Conservation (phyloP, 495 filamentous ascomycete species). For the Podospora conica region DNA sequence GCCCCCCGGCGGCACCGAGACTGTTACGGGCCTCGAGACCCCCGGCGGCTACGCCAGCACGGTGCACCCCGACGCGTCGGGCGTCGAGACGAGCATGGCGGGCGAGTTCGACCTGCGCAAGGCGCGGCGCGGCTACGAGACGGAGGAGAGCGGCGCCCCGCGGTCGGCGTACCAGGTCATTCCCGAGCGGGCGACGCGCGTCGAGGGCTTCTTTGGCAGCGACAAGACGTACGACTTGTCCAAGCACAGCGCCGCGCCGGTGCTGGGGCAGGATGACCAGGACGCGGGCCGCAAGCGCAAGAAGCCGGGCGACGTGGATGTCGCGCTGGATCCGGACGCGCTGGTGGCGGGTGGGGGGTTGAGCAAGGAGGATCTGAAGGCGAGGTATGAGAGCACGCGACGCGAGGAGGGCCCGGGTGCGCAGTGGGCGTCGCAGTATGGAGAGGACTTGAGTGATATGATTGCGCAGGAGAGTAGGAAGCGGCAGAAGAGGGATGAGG, state of each 20-base stretch:
- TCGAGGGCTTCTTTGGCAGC: conserved; percentile 92
- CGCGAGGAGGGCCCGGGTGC: conserved; percentile 60
- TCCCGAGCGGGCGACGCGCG: conserved; percentile 73
- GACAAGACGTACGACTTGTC: conserved; percentile 85
- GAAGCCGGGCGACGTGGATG: conserved; percentile 91
- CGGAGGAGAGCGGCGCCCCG: conserved; percentile 65
- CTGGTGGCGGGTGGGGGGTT: conserved; percentile 66
- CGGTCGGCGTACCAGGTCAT: conserved; percentile 82
- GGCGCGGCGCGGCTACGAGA: conserved; percentile 76
- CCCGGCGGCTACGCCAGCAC: conserved; percentile 73
- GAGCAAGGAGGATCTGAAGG: conserved; percentile 50
- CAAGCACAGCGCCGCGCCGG: conserved; percentile 33
- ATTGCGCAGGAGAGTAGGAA: conserved; percentile 91
- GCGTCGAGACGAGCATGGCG: conserved; percentile 62
- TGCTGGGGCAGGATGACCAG: conserved; percentile 77
- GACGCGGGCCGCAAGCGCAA: conserved; percentile 68
- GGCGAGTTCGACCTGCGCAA: conserved; percentile 93
- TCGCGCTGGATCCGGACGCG: conserved; percentile 78
- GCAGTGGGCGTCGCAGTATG: conserved; percentile 59
- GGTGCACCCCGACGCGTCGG: conserved; percentile 51
- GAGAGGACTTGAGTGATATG: conserved; percentile 95
- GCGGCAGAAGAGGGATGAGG: conserved; percentile 77
- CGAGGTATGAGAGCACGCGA: conserved; percentile 68
- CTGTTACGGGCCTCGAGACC: conserved; percentile 72
- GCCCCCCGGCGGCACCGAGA: conserved; percentile 58